Conservation (phyloP, 805 yeast genomes). For the Wickerhamiella parazyma region DNA sequence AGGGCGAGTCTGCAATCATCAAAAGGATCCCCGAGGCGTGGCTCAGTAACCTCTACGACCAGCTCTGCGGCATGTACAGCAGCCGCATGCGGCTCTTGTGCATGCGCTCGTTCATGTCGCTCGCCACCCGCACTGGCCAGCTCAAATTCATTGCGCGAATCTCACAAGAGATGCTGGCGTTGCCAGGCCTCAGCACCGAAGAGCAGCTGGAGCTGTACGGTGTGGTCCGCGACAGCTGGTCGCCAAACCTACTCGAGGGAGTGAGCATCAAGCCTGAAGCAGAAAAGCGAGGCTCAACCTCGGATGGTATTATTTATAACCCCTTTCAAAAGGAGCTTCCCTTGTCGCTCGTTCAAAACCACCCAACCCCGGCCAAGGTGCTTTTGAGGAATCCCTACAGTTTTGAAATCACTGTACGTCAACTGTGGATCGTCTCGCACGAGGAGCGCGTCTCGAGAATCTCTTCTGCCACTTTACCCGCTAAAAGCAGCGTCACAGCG, state of each 20-base stretch:
- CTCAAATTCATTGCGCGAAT: slow-evolving; percentile 37
- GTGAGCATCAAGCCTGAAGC: slow-evolving; percentile 12
- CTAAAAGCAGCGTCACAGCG: slow-evolving; percentile 18
- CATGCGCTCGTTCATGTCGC: slow-evolving; percentile 35
- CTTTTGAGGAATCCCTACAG: slow-evolving; percentile 65
- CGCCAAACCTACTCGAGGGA: background rate
- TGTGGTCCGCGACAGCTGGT: slow-evolving; percentile 23
- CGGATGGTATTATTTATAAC: slow-evolving; percentile 30
- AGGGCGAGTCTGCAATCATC: background rate
- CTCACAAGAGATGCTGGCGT: slow-evolving; percentile 31
- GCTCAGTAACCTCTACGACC: slow-evolving; percentile 27
- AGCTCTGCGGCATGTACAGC: slow-evolving; percentile 40
- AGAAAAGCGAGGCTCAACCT: slow-evolving; percentile 2
- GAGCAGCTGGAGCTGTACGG: slow-evolving; percentile 40
- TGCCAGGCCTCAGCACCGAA: slow-evolving; percentile 37
- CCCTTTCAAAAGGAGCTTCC: slow-evolving; percentile 30
- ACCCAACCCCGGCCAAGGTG: slow-evolving; percentile 44
- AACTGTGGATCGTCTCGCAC: slow-evolving; percentile 20
- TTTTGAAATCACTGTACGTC: slow-evolving; percentile 50
- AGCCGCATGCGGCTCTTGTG: slow-evolving; percentile 40
- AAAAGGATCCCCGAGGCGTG: slow-evolving; percentile 22
- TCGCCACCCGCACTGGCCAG: slow-evolving; percentile 33
- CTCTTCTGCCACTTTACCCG: slow-evolving; percentile 21
- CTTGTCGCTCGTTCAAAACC: slow-evolving; percentile 26
- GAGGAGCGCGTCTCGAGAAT: slow-evolving; percentile 17